Base-by-base conservation (phyloP, 352 stramenopile genomes). In the Pythium coloratum region DNA sequence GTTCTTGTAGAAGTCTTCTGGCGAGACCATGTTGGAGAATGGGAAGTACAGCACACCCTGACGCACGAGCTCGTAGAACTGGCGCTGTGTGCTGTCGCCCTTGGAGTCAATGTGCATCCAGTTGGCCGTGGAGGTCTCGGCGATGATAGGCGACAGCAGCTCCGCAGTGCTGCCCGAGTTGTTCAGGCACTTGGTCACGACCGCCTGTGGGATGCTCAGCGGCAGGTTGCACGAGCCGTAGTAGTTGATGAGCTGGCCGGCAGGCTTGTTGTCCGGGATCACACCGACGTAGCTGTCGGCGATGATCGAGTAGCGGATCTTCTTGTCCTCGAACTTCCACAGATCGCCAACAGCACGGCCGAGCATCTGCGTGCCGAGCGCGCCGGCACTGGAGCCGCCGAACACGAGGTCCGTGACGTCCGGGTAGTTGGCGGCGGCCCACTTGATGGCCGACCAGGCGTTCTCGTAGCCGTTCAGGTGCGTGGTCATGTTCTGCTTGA, bases 61-160 rank as follows among this genome's bases (percentile, higher is more conserved):
- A 24, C 73, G 47, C 47, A 88, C 73, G 32, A 90, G 62, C 59
- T 88, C 67, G 65, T 89, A 92, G 56, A 90, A 92, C 63, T 80
- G 78, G 30, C 83, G 83, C 69, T 92, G 83, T 9, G 71, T 84
- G 51, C 68, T 49, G 66, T 92, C 83, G 62, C 69, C 74, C 71
- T 83, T 88, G 47, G 78, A 88, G 75, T 88, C 75, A 10, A 89
- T 65, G 68, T 88, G 89, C 5, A 92, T 66, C 83, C 83, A 92
- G 55, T 88, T 70, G 55, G 71, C 76, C 28, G 59, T 70, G 6
- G 79, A 70, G 6, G 78, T 76, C 60, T 75, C 59, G 47, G 84
- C 62, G 62, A 90, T 77, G 68, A 90, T 81, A 13, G 71, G 73
- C 44, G 73, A 72, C 56, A 89, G 71, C 40, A 91, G 72, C 34